Conservation (phyloP, 2,329 filamentous ascomycete genomes). For the Fusarium sp. region DNA sequence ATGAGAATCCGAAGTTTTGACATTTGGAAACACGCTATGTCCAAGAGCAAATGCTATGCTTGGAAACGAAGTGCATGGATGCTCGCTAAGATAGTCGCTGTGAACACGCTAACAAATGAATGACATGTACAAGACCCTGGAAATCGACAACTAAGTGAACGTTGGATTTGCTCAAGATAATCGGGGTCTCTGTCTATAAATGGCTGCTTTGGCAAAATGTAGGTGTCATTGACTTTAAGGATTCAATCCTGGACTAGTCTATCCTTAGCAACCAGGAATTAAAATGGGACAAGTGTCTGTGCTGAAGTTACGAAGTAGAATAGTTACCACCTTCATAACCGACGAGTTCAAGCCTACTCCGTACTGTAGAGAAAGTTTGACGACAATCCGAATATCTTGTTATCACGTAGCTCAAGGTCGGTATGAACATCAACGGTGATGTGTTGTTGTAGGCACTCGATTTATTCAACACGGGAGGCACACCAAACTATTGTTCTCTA, state of each 20-base stretch:
- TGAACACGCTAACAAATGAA: not conserved
- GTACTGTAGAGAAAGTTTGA: not conserved
- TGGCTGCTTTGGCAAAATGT: not conserved
- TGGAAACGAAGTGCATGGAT: not conserved
- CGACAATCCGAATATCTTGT: not conserved
- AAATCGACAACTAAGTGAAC: not conserved
- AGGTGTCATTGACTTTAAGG: constrained; percentile 17
- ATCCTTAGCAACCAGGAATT: not conserved
- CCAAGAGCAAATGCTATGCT: not conserved
- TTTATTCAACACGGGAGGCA: not conserved
- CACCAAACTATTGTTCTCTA: not conserved
- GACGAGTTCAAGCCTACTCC: not conserved
- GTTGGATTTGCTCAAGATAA: not conserved
- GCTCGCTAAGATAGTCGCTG: not conserved
- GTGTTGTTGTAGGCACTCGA: no score
- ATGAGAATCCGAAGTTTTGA: constrained; percentile 56
- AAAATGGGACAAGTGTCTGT: not conserved
- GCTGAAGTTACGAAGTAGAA: not conserved
- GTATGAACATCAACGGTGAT: not conserved
- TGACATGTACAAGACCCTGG: not conserved
- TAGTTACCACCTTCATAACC: not conserved
- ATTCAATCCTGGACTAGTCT: not conserved
- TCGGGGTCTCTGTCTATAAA: not conserved
- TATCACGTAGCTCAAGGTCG: not conserved
- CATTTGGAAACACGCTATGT: not conserved